Base-by-base conservation (phyloP, 352 stramenopile species). In the Globisporangium paddicum region DNA sequence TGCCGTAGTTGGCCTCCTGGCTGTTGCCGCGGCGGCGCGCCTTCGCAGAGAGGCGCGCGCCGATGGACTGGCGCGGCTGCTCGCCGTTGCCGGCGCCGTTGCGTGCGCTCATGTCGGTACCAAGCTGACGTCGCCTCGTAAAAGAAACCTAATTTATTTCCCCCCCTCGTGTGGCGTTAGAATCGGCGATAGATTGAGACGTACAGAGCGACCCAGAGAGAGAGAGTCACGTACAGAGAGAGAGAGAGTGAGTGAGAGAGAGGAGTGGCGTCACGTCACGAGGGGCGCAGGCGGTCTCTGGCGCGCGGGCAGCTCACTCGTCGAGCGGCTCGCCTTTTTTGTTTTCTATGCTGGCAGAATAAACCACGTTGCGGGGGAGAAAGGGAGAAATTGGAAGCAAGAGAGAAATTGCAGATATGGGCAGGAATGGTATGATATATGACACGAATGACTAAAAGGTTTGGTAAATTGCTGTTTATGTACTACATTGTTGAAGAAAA, bases 21-120 rank as follows among this genome's bases (percentile, higher is more conserved):
- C 74, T 86, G 67, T 87, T 91, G 40, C 79, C 82, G 55, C 82
- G 79, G 40, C 82, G 67, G 5, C 79, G 79, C 54, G 75, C 67
- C 47, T 62, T 69, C 63, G 89, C 89, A 50, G 64, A 84, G 60
- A 91, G 89, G 61, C 82, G 79, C 66, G 86, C 83, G 55, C 69
- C 72, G 54, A 87, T 82, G 53, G 71, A 72, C 55, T 69, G 66
- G 42, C 63, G 68, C 26, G 40, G 41, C 58, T 42, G 34, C 34
- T 58, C 32, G 46, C 72, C 66, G 45, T 59, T 62, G 34, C 61
- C 59, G 45, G 66, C 71, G 35, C 66, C 68, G 48, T 54, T 55
- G 30, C 58, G 49, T n/a, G 38, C 32, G 44, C 59, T 63, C 42
- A 45, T 54, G n/a, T n/a, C n/a, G n/a, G n/a, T n/a, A n/a, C n/a